These are phyloP conservation scores for Thuidium tamariscinum DNA, from an alignment of 225 moss, liverwort and hornwort genomes.

Conservation along the genomic window DNA sequence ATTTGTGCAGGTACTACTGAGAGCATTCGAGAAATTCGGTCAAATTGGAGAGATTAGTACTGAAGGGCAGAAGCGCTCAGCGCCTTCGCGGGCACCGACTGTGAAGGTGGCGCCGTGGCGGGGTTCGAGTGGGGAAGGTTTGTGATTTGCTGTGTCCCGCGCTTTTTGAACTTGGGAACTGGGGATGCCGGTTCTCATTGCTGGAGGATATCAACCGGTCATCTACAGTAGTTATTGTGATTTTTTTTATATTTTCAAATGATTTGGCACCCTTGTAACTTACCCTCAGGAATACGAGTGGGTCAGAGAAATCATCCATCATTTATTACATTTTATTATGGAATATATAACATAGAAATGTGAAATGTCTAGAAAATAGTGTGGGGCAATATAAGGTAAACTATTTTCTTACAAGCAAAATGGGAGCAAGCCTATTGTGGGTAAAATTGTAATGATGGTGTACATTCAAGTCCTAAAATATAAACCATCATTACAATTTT, in stretches of 20 bases:
- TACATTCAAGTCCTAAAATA: too few species aligned
- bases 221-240: neutral
- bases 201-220: neutral
- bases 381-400: too few species aligned
- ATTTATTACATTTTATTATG: neutral
- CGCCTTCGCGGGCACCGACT: neutral
- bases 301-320: neutral
- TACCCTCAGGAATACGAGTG: accelerated
- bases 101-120: neutral
- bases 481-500: too few species aligned
- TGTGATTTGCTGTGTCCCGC: neutral
- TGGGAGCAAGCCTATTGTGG: too few species aligned
- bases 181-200: neutral
- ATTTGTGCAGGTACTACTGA: neutral
- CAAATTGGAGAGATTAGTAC: neutral
- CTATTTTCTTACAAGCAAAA: too few species aligned
- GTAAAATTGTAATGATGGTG: too few species aligned
- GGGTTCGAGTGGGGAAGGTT: neutral
- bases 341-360: too few species aligned
- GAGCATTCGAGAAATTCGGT: too few species aligned
- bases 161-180: neutral
- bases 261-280: neutral
- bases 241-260: neutral
- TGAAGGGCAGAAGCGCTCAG: neutral
- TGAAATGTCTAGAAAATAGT: neutral